Evolutionary conservation across 2,329 filamentous ascomycete genomes (phyloP).

Genomic region (Pyrenochaeta sp.): DNA sequence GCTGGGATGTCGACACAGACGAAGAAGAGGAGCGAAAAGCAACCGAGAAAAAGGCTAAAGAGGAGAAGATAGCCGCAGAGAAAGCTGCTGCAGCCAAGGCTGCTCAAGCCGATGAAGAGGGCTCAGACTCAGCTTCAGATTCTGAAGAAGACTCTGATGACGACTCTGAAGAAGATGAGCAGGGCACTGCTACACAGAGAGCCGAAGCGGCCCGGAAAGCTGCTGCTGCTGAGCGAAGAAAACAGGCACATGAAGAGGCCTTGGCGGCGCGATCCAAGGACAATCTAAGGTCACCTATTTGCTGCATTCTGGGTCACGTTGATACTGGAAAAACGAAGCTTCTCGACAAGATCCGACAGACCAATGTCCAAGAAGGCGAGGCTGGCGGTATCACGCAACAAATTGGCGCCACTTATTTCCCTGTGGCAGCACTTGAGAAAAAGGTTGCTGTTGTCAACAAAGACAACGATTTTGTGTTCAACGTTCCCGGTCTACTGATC

Average conservation of each 20-base stretch:
- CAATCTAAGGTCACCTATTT: constrained; percentile 95
- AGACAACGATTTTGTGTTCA: constrained; percentile 92
- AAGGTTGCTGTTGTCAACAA: constrained; percentile 95
- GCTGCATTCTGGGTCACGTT: constrained; percentile 99
- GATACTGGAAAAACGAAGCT: constrained; percentile 99
- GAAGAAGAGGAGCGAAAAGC: constrained; percentile 66
- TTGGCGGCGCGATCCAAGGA: constrained; percentile 91
- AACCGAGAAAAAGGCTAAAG: constrained; percentile 32
- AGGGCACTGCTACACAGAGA: constrained; percentile 74
- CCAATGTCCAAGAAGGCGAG: constrained; percentile 98
- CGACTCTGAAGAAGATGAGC: constrained; percentile 74
- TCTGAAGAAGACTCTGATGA: constrained; percentile 59
- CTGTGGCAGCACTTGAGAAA: constrained; percentile 87
- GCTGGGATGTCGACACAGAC: constrained; percentile 89
- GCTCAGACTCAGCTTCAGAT: constrained; percentile 49
- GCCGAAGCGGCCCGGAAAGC: constrained; percentile 82
- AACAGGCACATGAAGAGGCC: constrained; percentile 90
- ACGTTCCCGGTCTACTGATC: constrained; percentile 93
- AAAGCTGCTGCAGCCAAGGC: constrained; percentile 41
- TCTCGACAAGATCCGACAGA: constrained; percentile 97
- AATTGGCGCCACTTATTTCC: constrained; percentile 99
- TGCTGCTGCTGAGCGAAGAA: constrained; percentile 86
- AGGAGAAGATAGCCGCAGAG: constrained; percentile 31
- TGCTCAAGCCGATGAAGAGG: constrained; percentile 15
- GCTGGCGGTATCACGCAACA: constrained; percentile 99